Conservation (phyloP, 2,329 filamentous ascomycete species). For the Aspergillus ibericus region DNA sequence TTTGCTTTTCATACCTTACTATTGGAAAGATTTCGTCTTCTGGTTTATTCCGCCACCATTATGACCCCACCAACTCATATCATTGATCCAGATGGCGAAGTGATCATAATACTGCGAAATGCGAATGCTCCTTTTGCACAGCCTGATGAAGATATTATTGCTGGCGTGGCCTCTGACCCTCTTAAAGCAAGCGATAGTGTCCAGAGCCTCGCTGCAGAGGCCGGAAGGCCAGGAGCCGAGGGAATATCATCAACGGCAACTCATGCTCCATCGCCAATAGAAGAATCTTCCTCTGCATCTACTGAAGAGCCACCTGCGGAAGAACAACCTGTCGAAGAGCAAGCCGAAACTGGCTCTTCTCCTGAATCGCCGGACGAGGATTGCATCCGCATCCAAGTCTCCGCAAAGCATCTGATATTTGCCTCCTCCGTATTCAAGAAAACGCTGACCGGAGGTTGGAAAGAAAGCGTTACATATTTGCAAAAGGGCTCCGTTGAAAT, state of each 20-base stretch:
- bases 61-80: constrained; percentile 6
- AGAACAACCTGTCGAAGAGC: not conserved
- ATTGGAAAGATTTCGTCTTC: too few species aligned
- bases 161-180: not conserved
- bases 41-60: not conserved
- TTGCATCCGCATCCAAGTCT: constrained; percentile 21
- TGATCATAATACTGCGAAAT: constrained; percentile 8
- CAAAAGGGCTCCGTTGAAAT: constrained; percentile 23
- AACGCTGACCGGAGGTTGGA: constrained; percentile 19
- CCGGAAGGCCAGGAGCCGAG: too few species aligned
- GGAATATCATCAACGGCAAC: too few species aligned
- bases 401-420: constrained; percentile 24
- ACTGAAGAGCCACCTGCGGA: not conserved
- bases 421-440: constrained; percentile 23
- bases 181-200: not conserved
- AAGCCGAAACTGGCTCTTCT: not conserved
- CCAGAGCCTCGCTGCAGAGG: not conserved
- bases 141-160: not conserved
- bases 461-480: constrained; percentile 16
- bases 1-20: too few species aligned
- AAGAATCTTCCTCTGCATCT: not conserved
- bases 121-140: constrained; percentile 9
- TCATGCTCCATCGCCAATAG: too few species aligned
- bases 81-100: constrained; percentile 17
- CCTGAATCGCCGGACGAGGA: not conserved